Conservation (phyloP, 2,329 filamentous ascomycete species). For the Arthrinium puccinioides region DNA sequence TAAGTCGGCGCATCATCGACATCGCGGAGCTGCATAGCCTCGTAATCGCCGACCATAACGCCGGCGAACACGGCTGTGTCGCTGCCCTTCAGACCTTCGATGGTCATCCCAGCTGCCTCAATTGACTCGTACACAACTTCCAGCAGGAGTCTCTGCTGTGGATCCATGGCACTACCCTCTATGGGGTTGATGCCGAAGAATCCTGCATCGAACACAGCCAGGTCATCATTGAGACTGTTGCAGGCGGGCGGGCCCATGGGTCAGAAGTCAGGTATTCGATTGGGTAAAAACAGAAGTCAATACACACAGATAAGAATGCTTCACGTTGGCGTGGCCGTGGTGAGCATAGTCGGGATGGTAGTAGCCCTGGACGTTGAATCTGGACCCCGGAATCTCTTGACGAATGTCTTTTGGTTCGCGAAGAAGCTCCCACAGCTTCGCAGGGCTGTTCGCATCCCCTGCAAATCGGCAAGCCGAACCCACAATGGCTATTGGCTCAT, state of each 20-base stretch:
- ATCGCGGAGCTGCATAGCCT: background rate
- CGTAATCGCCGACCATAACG: constrained; percentile 19
- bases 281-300: too few relatives aligned
- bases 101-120: constrained; percentile 11
- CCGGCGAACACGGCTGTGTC: constrained; percentile 16
- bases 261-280: too few relatives aligned
- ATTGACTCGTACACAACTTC: constrained; percentile 33
- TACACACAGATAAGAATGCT: constrained; percentile 11
- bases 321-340: constrained; percentile 13
- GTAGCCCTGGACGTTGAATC: constrained; percentile 7
- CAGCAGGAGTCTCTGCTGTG: constrained; percentile 28
- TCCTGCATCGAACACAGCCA: constrained; percentile 24
- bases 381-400: background rate
- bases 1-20: background rate
- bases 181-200: constrained; percentile 32
- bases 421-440: constrained; percentile 5
- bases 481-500: constrained; percentile 7
- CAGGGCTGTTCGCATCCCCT: constrained; percentile 3
- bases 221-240: constrained; percentile 14
- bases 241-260: too few relatives aligned
- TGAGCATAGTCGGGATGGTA: constrained; percentile 10
- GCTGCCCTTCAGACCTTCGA: constrained; percentile 4
- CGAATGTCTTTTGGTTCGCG: background rate
- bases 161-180: constrained; percentile 29
- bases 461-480: constrained; percentile 6